Evolutionary conservation across 116 monocot species (phyloP), one percentile per base, ranked within the genome.

Genomic region (Cymodocea nodosa): DNA sequence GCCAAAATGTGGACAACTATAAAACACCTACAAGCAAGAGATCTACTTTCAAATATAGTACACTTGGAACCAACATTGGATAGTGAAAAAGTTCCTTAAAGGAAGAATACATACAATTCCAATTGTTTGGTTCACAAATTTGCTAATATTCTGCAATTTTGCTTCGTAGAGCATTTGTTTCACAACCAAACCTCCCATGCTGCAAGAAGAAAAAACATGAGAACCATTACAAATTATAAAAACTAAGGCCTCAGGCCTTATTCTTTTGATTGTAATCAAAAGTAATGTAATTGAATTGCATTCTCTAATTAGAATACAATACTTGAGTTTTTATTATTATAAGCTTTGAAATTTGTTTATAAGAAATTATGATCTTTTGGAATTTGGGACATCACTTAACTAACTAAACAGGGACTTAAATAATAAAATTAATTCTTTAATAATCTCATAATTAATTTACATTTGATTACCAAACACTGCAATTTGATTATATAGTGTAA

Each of bases 1-100:
- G 30, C 97, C 97, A 84, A 97, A 97, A 85, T 97, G 97, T n/a
- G 97, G 97, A 63, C 97, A 97, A 75, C 97, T 97, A 74, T 97
- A 97, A 71, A 97, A 97, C 9, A 97, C 80, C 91, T 97, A 70
- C 36, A 75, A 18, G 44, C 9, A 56, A 68, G n/a, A 52, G 19
- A 51, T 3, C 6, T 30, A 22, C 24, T 65, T 24, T 50, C 50
- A 44, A 50, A 6, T 65, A 49, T 44, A 23, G 34, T 61, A n/a
- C 8, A 37, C 39, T 37, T 37, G 7, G 39, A 10, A 62, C 2
- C 65, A 23, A 30, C 19, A 65, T 4, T 15, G 23, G 25, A 4
- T 10, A 16, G 48, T n/a, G n/a, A 36, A 53, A 54, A 16, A 1
- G 53, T 35, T 53, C 53, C 25, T 30, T 8, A 44, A 40, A 44